A percentile compares a stretch with the other conserved stretches of the same genome.
These are phyloP conservation scores for Fusarium paranaense DNA, from an alignment of 2,329 filamentous ascomycete genomes.

Conservation along the genomic window DNA sequence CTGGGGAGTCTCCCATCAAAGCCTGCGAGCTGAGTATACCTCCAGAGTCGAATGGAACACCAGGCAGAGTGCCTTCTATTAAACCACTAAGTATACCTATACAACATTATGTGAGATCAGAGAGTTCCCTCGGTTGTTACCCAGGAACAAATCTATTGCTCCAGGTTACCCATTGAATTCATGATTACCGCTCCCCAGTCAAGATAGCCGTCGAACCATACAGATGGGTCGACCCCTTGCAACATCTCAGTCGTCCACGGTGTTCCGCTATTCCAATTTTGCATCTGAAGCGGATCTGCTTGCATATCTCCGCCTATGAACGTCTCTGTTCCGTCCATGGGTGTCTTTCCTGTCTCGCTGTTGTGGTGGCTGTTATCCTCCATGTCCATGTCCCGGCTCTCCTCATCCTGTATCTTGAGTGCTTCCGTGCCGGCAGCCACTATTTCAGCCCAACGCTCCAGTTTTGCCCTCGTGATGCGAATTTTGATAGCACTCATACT, in stretches of 20 bases:
- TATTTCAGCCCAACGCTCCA: conserved; percentile 61
- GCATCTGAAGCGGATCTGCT: conserved; percentile 37
- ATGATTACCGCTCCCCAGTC: conserved; percentile 50
- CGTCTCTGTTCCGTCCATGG: background rate
- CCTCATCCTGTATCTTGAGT: conserved; percentile 32
- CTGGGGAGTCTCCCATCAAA: no score
- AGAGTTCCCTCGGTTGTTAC: no score
- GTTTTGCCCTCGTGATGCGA: conserved; percentile 57
- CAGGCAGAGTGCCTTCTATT: no score
- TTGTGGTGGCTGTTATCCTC: background rate
- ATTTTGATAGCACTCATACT: conserved; percentile 61
- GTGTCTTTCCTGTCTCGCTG: background rate
- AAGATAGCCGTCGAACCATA: conserved; percentile 52
- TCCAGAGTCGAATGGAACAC: no score
- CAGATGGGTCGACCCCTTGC: conserved; percentile 48
- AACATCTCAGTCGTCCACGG: conserved; percentile 49
- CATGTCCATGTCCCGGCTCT: conserved; percentile 34
- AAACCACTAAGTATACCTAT: no score
- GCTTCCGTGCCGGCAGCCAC: conserved; percentile 52
- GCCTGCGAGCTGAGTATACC: accelerated
- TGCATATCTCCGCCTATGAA: conserved; percentile 34
- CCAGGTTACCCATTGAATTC: conserved; percentile 46
- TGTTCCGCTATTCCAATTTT: conserved; percentile 43
- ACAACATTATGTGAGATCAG: no score
- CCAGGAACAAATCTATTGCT: conserved; percentile 20